Conservation (phyloP, 2,329 filamentous ascomycete species). For the Ophiocordyceps sinensis region DNA sequence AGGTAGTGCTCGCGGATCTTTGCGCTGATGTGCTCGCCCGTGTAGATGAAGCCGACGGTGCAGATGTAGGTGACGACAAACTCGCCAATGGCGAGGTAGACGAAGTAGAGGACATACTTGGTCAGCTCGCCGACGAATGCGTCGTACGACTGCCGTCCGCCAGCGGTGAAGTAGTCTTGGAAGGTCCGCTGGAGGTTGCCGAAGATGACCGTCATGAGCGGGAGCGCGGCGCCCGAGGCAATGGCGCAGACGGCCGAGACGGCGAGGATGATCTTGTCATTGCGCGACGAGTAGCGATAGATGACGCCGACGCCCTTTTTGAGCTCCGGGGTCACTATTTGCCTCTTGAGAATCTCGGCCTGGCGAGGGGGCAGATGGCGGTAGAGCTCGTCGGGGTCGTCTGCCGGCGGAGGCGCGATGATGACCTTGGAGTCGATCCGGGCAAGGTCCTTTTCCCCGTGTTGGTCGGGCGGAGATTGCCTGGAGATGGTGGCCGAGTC, state of each 20-base stretch:
- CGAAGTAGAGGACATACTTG: constrained; percentile 62
- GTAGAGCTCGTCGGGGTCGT: constrained; percentile 37
- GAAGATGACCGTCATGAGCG: constrained; percentile 71
- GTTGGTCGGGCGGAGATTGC: background rate
- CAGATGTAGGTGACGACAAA: constrained; percentile 65
- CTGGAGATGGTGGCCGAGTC: constrained; percentile 1
- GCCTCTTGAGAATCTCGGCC: constrained; percentile 50
- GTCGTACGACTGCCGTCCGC: constrained; percentile 27
- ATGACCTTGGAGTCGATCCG: constrained; percentile 6
- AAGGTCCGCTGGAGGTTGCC: constrained; percentile 63
- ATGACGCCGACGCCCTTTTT: constrained; percentile 51
- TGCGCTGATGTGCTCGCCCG: constrained; percentile 62
- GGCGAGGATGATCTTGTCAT: constrained; percentile 48
- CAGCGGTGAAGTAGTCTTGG: constrained; percentile 41
- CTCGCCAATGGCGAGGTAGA: constrained; percentile 72
- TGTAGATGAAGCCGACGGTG: constrained; percentile 83
- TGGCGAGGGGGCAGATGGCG: constrained; percentile 51
- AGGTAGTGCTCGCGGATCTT: constrained; percentile 78
- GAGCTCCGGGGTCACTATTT: constrained; percentile 50
- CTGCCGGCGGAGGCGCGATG: constrained; percentile 13
- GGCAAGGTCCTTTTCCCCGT: constrained; percentile 3
- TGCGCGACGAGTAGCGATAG: constrained; percentile 54
- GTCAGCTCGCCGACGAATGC: constrained; percentile 47
- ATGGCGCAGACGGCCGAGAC: constrained; percentile 52
- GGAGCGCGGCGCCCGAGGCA: constrained; percentile 58